These are phyloP conservation scores for Talaromyces ruber DNA, from an alignment of 495 filamentous ascomycete genomes.

Conservation along the genomic window DNA sequence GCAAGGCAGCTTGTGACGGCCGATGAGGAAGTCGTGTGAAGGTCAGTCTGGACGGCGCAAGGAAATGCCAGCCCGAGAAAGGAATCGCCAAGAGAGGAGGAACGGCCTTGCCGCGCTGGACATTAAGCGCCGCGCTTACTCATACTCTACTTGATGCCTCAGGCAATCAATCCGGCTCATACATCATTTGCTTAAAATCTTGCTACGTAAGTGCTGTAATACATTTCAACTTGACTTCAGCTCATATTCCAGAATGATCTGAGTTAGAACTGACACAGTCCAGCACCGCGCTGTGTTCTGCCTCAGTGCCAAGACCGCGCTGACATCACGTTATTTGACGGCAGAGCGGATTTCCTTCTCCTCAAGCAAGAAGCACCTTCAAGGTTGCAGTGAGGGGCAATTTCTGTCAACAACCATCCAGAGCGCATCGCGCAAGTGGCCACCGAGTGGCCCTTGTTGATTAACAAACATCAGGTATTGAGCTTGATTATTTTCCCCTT, in stretches of 20 bases:
- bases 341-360: neutral
- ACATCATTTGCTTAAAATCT: neutral
- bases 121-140: neutral
- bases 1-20: neutral
- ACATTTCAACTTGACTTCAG: neutral
- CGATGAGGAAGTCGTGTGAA: neutral
- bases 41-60: neutral
- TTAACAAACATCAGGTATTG: neutral
- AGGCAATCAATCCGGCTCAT: neutral
- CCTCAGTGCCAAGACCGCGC: neutral
- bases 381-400: slow-evolving; percentile 3
- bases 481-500: neutral
- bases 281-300: neutral
- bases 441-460: neutral
- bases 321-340: neutral
- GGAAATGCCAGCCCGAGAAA: slow-evolving; percentile 2
- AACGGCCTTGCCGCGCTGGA: neutral
- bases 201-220: no score
- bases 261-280: neutral
- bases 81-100: slow-evolving; percentile 10
- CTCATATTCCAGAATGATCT: neutral
- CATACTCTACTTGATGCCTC: neutral
- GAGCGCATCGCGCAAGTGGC: slow-evolving; percentile 3
- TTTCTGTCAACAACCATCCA: neutral
- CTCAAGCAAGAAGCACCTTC: neutral